Evolutionary conservation across 2,329 filamentous ascomycete species (phyloP).

Genomic region (Xylaria sp.): DNA sequence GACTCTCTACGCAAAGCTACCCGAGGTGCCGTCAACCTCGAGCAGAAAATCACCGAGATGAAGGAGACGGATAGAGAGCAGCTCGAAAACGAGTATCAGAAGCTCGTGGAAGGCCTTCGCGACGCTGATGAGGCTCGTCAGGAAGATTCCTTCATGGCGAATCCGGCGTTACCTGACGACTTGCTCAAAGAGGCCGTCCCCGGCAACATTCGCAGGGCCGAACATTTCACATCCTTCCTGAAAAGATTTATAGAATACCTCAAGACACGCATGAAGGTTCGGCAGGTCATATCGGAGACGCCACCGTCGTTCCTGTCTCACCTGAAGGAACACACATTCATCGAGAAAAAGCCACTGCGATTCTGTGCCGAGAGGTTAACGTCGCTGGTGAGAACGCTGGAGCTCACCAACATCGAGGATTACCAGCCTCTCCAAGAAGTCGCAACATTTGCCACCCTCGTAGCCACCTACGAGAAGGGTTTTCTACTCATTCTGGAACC

Average conservation of each 20-base stretch:
- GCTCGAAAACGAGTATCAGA: conserved; percentile 92
- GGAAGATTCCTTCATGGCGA: conserved; percentile 97
- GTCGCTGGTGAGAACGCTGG: conserved; percentile 90
- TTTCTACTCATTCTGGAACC: conserved; percentile 97
- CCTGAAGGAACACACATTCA: conserved; percentile 94
- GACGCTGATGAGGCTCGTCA: conserved; percentile 88
- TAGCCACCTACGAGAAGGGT: conserved; percentile 95
- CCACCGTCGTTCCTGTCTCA: conserved; percentile 92
- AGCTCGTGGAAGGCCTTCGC: conserved; percentile 88
- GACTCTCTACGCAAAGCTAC: conserved; percentile 92
- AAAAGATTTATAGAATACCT: conserved; percentile 98
- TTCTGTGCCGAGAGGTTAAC: conserved; percentile 96
- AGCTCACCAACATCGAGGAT: conserved; percentile 97
- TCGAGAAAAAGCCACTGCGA: conserved; percentile 90
- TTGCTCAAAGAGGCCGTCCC: conserved; percentile 94
- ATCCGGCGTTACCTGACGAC: conserved; percentile 92
- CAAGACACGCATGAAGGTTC: conserved; percentile 97
- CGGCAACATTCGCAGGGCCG: conserved; percentile 92
- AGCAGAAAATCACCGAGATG: conserved; percentile 91
- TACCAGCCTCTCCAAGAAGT: conserved; percentile 97
- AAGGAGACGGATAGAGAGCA: conserved; percentile 94
- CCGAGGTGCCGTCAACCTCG: conserved; percentile 86
- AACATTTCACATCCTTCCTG: conserved; percentile 93
- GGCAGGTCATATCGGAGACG: conserved; percentile 96
- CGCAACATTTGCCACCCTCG: conserved; percentile 93